Conservation (phyloP, 1,139 yeast genomes). For the Pichia sp. region DNA sequence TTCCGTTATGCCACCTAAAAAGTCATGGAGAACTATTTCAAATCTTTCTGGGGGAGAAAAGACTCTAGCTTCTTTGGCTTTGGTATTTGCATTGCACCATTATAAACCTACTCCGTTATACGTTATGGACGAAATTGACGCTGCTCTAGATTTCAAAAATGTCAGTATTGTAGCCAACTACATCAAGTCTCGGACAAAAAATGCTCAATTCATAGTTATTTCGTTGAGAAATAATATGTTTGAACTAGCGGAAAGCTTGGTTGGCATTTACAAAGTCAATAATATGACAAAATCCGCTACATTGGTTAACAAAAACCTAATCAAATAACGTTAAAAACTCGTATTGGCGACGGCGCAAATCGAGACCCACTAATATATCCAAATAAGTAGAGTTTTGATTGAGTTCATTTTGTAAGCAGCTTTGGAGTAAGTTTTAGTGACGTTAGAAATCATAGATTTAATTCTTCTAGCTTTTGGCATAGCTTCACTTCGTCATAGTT, state of each 20-base stretch:
- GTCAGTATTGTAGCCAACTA: conserved; percentile 97
- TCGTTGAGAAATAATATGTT: conserved; percentile 96
- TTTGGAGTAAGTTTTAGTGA: too few species aligned
- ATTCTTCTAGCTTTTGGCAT: conserved; percentile 11
- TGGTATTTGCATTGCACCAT: conserved; percentile 93
- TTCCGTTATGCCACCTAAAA: conserved; percentile 99
- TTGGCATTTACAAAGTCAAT: conserved; percentile 91
- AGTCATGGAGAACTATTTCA: conserved; percentile 93
- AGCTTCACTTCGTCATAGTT: conserved; percentile 12
- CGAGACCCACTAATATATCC: neutral
- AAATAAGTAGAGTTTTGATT: neutral
- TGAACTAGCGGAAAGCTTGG: conserved; percentile 88
- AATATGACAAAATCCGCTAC: conserved; percentile 88
- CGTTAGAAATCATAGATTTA: conserved; percentile 13
- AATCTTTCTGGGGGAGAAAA: conserved; percentile 98
- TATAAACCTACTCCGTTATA: conserved; percentile 96
- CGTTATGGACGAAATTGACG: conserved; percentile 99
- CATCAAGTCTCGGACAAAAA: conserved; percentile 90
- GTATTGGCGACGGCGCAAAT: conserved; percentile 1
- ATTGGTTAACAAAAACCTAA: conserved; percentile 55
- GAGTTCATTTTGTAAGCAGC: too few species aligned
- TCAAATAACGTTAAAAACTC: conserved; percentile 3
- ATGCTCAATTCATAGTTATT: conserved; percentile 95
- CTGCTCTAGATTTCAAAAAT: conserved; percentile 94
- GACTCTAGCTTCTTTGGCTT: conserved; percentile 88